Evolutionary conservation across 495 filamentous ascomycete species (phyloP), one percentile per base, ranked within the genome.

Genomic region (Cudoniella acicularis): DNA sequence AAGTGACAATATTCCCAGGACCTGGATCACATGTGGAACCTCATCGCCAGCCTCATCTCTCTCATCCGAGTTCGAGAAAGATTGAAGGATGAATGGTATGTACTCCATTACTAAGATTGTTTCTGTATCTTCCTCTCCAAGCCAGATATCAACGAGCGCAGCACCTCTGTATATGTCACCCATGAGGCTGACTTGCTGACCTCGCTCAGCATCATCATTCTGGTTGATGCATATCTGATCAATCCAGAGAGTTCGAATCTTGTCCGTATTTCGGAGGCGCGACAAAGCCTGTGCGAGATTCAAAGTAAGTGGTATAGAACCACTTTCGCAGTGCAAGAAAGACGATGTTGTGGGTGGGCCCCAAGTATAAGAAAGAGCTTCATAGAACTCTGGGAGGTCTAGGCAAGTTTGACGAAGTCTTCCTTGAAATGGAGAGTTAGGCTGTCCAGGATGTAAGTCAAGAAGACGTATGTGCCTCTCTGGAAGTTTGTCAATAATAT

Each of bases 141-240:
- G 61, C 74, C 74, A 77, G 26, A 69, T 60, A 20, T 67, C 42
- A 18, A 72, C 69, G 30, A 53, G 30, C 9, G 53, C 58, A 8
- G 73, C 70, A 3, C 59, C 56, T 10, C 52, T 26, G 61, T 74
- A 76, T 23, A 74, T 70, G 20, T 67, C 56, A 1, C 65, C 66
- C 73, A 76, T 76, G 49, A 69, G 63, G 13, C 48, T 48, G 22
- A 76, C 68, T 57, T 75, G 73, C 9, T 43, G 26, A 6, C 48
- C 51, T 11, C 66, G 62, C 61, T 74, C 73, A 30, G 54, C 41
- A 1, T 56, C n/a, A 58, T 72, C 66, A 3, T 59, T 42, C 49
- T 76, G 74, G 64, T 74, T 72, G 55, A 76, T 74, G 61, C 72
- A 76, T 21, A 76, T 47, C 26, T 66, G 63, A 48, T 75, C 72